Conservation (phyloP, 768 basidiomycete species). For the Chalciporus piperatus region DNA sequence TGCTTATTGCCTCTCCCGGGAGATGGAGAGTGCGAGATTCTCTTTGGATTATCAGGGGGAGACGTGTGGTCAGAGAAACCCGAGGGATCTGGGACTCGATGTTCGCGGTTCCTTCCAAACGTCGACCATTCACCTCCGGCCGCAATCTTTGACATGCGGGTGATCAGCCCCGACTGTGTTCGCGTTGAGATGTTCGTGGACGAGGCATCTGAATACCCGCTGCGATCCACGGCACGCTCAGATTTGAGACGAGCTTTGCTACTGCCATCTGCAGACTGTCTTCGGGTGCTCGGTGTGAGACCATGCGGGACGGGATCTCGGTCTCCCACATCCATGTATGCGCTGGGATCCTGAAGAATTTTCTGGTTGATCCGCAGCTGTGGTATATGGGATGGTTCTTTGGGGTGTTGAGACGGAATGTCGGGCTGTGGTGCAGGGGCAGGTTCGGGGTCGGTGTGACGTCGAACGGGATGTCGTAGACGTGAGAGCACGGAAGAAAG, state of each 20-base stretch:
- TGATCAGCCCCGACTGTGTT: constrained; percentile 11
- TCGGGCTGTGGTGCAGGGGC: constrained; percentile 9
- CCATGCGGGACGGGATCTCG: constrained; percentile 13
- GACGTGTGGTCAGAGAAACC: constrained; percentile 13
- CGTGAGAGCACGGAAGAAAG: constrained; percentile 34
- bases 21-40: constrained; percentile 18
- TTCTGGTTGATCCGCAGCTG: constrained; percentile 21
- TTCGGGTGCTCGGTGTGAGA: constrained; percentile 29
- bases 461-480: constrained; percentile 27
- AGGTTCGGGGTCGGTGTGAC: constrained; percentile 17
- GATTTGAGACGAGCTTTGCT: background rate
- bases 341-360: constrained; percentile 31
- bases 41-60: constrained; percentile 10
- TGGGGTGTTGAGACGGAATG: background rate
- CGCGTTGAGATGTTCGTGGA: constrained; percentile 11
- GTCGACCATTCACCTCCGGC: constrained; percentile 33
- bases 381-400: background rate
- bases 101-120: constrained; percentile 31
- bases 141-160: constrained; percentile 19
- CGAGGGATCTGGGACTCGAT: constrained; percentile 11
- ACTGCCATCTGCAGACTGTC: constrained; percentile 12
- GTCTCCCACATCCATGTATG: constrained; percentile 22
- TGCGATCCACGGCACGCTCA: background rate
- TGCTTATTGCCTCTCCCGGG: constrained; percentile 16
- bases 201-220: background rate